Conservation (phyloP, 768 basidiomycete species). For the Lactifluus subvellereus region DNA sequence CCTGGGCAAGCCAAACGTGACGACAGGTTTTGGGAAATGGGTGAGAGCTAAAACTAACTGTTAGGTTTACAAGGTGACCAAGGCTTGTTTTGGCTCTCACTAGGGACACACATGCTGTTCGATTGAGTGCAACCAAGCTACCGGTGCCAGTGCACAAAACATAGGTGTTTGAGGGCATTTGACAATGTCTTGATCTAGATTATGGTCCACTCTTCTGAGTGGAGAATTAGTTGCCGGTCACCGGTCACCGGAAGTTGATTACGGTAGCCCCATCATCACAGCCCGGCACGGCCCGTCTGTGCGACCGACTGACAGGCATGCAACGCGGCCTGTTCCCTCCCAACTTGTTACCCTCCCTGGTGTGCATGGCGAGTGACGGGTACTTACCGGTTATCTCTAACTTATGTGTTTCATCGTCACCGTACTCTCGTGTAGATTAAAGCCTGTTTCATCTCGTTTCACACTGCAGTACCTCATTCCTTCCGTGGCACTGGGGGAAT, state of each 20-base stretch:
- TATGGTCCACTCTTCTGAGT: not conserved
- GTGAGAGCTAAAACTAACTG: not conserved
- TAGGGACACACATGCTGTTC: slow-evolving; percentile 1
- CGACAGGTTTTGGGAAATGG: slow-evolving; percentile 1
- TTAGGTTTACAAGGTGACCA: not conserved
- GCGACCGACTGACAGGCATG: slow-evolving; percentile 5
- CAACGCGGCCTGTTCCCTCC: not conserved
- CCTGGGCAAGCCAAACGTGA: slow-evolving; percentile 4
- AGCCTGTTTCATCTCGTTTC: slow-evolving; percentile 8
- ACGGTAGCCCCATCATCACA: not conserved
- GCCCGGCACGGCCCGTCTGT: not conserved
- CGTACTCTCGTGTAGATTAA: not conserved
- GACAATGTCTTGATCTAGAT: not conserved
- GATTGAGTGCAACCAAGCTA: slow-evolving; percentile 6
- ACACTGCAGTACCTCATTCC: slow-evolving; percentile 3
- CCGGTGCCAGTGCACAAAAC: slow-evolving; percentile 8
- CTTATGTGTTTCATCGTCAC: slow-evolving; percentile 13
- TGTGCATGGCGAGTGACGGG: not conserved
- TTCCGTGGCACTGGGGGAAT: slow-evolving; percentile 5
- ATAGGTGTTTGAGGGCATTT: not conserved
- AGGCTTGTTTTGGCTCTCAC: not conserved
- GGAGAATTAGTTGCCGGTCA: slow-evolving; percentile 11
- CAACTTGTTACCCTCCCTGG: not conserved
- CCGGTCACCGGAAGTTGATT: not conserved
- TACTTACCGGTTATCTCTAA: slow-evolving; percentile 3